Evolutionary conservation across 2,329 filamentous ascomycete species (phyloP).

Genomic region (Orbilia oligospora): DNA sequence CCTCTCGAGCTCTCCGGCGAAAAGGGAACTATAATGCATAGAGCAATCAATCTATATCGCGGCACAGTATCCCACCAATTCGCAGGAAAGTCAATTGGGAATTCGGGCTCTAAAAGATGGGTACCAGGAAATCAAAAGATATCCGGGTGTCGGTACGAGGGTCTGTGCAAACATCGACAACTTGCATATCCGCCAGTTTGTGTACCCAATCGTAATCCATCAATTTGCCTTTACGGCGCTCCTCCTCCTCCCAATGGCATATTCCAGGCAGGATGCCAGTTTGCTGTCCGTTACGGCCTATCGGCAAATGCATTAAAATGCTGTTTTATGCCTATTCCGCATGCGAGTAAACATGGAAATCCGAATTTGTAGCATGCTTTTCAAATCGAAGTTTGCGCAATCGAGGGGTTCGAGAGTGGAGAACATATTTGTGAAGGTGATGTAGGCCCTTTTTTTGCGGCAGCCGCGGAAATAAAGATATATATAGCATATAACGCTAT

Average conservation of each 20-base stretch:
- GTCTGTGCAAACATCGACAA: slow-evolving; percentile 9
- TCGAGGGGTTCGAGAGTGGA: background rate
- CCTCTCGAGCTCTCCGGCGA: background rate
- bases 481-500: background rate
- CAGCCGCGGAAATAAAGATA: slow-evolving; percentile 2
- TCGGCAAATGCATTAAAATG: slow-evolving; percentile 10
- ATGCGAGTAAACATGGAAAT: background rate
- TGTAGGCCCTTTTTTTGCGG: too few species aligned
- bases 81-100: slow-evolving; percentile 4
- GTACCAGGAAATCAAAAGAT: slow-evolving; percentile 3
- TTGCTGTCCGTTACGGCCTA: background rate
- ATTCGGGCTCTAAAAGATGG: slow-evolving; percentile 7
- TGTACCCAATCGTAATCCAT: slow-evolving; percentile 1
- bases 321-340: background rate
- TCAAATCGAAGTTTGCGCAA: background rate
- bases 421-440: background rate
- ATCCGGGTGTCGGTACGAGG: background rate
- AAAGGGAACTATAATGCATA: background rate
- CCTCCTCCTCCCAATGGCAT: slow-evolving; percentile 2
- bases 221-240: slow-evolving; percentile 5
- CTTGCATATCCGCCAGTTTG: slow-evolving; percentile 20
- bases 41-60: background rate
- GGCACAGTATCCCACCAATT: background rate
- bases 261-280: background rate
- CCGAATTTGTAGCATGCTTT: background rate